Evolutionary conservation across 2,329 filamentous ascomycete genomes (phyloP), one percentile per base, ranked within the genome.

Genomic region (Fusarium longipes): DNA sequence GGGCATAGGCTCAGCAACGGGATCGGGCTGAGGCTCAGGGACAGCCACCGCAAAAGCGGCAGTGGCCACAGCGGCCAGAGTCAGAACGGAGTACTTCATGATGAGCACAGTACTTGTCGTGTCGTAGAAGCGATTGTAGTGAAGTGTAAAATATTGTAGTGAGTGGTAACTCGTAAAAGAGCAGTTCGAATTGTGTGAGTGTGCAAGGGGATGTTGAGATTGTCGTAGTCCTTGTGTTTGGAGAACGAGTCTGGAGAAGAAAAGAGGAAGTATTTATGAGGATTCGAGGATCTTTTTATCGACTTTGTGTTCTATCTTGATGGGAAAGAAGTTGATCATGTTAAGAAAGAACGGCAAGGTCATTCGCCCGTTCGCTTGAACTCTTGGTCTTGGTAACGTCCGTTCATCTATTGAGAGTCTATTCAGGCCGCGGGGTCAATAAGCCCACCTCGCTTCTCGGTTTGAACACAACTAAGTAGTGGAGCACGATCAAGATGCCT

Each of bases 41-140:
- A 36, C n/a, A 5, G 56, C 56, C 3, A 45, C 52, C 27, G 66
- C 66, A 24, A 69, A 14, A 29, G 43, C 50, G 24, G 57, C 47
- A 30, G 67, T 57, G 36, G 68, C 66, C 57, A 73, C 33, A 42
- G 71, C 25, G 57, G 70, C 69, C 45, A 74, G 24, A 63, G 72
- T 59, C 30, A 74, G 59, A 48, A 76, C 40, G 27, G 69, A 70
- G 49, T 73, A 67, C 73, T 76, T 77, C 75, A 77, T 77, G 30
- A 20, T 68, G 53, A 35, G 14, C 22, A 6, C 8, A 27, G 45
- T 50, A 39, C 33, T 45, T 40, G 25, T 53, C 7, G 47, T 54
- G 44, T 52, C 47, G 44, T 42, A 43, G 47, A 24, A 65, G 47
- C n/a, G 61, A 61, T 43, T 36, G 48, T 54, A 44, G 42, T 27